A percentile compares a stretch with the other conserved stretches of the same genome.
Evolutionary conservation across 2,329 filamentous ascomycete species (phyloP).

Genomic region (Polychaeton citri): DNA sequence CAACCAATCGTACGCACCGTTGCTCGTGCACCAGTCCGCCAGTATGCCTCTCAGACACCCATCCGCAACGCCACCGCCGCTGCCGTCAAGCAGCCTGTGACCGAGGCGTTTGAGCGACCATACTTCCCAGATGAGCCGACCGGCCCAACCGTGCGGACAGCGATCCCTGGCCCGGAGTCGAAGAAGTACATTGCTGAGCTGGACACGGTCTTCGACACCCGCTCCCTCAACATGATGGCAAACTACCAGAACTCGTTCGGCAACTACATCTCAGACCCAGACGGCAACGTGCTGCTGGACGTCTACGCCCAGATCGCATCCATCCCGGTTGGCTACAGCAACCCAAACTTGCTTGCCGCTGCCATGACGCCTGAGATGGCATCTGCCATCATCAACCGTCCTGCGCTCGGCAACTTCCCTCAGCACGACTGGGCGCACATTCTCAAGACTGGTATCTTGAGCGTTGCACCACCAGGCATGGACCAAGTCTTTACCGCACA

Average conservation of each 20-base stretch:
- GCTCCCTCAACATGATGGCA: slow-evolving; percentile 70
- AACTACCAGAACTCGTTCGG: slow-evolving; percentile 63
- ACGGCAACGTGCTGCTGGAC: slow-evolving; percentile 60
- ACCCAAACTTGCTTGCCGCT: slow-evolving; percentile 57
- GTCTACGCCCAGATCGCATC: slow-evolving; percentile 88
- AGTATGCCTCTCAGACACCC: slow-evolving; percentile 19
- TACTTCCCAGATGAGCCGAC: slow-evolving; percentile 43
- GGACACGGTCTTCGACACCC: slow-evolving; percentile 69
- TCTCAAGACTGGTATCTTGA: slow-evolving; percentile 66
- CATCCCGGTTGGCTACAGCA: slow-evolving; percentile 88
- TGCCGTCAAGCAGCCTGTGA: slow-evolving; percentile 12
- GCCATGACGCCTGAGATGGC: slow-evolving; percentile 68
- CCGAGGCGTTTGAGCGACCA: slow-evolving; percentile 15
- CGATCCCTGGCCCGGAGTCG: slow-evolving; percentile 65
- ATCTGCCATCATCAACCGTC: slow-evolving; percentile 71
- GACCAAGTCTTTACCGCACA: slow-evolving; percentile 85
- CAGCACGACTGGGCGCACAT: slow-evolving; percentile 70
- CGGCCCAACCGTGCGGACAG: slow-evolving; percentile 40
- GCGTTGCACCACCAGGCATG: slow-evolving; percentile 68
- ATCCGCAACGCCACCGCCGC: slow-evolving; percentile 16
- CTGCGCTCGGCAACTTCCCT: slow-evolving; percentile 83
- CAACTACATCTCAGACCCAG: slow-evolving; percentile 66
- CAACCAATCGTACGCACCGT: slow-evolving; percentile 13
- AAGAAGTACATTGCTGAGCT: slow-evolving; percentile 57
- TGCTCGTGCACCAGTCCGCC: slow-evolving; percentile 4